Evolutionary conservation across 179 eudicot species (phyloP).

Genomic region (Pouteria campechiana): DNA sequence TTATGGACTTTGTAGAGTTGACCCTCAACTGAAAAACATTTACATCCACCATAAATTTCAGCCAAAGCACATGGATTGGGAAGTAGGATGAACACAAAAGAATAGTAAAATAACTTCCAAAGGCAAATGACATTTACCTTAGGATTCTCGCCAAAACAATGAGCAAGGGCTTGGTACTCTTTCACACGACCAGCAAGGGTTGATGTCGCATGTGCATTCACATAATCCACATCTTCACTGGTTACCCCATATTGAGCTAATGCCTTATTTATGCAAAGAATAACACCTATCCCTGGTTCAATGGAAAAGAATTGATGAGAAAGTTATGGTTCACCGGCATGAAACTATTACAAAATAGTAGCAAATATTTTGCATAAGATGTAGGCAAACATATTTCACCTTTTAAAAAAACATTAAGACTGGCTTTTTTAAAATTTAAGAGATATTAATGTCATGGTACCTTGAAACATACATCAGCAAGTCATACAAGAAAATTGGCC

Average conservation of each 20-base stretch:
- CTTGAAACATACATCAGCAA: no score
- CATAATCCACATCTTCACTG: slow-evolving; percentile 85
- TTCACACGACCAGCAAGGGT: slow-evolving; percentile 83
- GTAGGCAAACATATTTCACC: no score
- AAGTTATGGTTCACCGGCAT: no score
- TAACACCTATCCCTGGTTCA: slow-evolving; percentile 63
- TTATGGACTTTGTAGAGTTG: slow-evolving; percentile 92
- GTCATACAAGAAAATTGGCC: no score
- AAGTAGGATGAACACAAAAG: no score
- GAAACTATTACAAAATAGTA: no score
- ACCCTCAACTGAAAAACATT: slow-evolving; percentile 44
- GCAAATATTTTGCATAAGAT: no score
- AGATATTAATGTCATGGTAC: no score
- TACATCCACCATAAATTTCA: background rate
- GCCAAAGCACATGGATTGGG: background rate
- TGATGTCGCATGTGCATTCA: slow-evolving; percentile 94
- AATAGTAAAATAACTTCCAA: background rate
- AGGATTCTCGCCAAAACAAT: slow-evolving; percentile 75
- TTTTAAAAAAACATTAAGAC: no score
- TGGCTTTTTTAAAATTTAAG: no score
- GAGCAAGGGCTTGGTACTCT: slow-evolving; percentile 78
- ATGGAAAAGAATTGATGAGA: no score
- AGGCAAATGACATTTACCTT: slow-evolving; percentile 30
- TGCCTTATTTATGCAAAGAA: slow-evolving; percentile 83
- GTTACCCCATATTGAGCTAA: slow-evolving; percentile 67